Percentiles rank a stretch among this genome's conserved stretches.
These are phyloP conservation scores for Prunus fruticosa DNA, from an alignment of 306 rosid species.

Conservation along the genomic window DNA sequence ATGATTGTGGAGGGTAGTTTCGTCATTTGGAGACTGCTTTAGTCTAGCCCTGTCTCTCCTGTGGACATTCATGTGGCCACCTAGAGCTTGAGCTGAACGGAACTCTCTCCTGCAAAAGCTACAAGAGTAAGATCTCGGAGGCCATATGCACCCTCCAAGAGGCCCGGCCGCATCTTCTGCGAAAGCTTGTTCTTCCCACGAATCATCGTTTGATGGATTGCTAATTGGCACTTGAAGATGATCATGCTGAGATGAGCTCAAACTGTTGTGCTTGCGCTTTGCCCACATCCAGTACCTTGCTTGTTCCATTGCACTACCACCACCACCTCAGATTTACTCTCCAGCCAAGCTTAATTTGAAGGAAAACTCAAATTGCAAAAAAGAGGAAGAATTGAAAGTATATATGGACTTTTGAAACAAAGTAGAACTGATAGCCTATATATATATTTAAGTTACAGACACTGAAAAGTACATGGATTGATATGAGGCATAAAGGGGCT, in stretches of 20 bases:
- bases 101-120: conserved; percentile 90
- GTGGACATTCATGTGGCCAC: conserved; percentile 98
- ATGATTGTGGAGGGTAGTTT: conserved; percentile 9
- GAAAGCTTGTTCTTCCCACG: conserved; percentile 97
- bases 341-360: background rate
- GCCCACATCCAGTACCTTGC: conserved; percentile 60
- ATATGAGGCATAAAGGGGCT: conserved; percentile 14
- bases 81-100: conserved; percentile 90
- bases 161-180: conserved; percentile 74
- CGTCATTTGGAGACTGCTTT: conserved; percentile 53
- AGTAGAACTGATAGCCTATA: conserved; percentile 1
- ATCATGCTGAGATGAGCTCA: conserved; percentile 8
- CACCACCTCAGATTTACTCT: background rate
- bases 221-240: conserved; percentile 20
- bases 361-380: background rate
- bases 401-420: background rate
- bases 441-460: conserved; percentile 1
- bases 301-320: conserved; percentile 51
- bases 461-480: conserved; percentile 23
- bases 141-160: conserved; percentile 91
- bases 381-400: background rate
- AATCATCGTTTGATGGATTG: conserved; percentile 37
- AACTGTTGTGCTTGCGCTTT: conserved; percentile 51
- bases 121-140: conserved; percentile 90
- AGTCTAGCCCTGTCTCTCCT: conserved; percentile 86